These are phyloP conservation scores for Trichoderma atroviride DNA, from an alignment of 2,329 filamentous ascomycete genomes.

Conservation along the genomic window DNA sequence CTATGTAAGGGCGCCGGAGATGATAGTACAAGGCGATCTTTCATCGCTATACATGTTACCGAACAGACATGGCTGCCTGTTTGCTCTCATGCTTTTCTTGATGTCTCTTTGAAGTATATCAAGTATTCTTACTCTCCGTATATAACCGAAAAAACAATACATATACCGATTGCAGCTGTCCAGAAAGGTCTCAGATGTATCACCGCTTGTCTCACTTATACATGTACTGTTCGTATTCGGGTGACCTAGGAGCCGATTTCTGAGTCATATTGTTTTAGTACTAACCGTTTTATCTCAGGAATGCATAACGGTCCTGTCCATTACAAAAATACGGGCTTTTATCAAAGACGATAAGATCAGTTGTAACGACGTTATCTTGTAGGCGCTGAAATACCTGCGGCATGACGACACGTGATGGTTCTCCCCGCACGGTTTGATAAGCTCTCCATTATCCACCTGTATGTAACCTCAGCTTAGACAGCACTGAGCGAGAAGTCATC, in stretches of 20 bases:
- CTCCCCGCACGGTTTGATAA: slow-evolving; percentile 21
- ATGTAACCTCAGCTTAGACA: not conserved
- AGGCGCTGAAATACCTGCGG: not conserved
- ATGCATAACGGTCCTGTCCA: not conserved
- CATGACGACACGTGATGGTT: slow-evolving; percentile 22
- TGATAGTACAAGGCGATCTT: not conserved
- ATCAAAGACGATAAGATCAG: not conserved
- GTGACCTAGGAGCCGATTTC: not conserved
- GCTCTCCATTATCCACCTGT: not conserved
- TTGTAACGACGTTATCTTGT: not conserved
- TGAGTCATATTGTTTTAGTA: not conserved
- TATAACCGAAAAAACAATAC: not conserved
- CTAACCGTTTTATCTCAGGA: not conserved
- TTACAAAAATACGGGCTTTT: not conserved
- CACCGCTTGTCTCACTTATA: not conserved
- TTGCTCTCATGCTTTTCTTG: not conserved
- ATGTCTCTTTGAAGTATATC: not conserved
- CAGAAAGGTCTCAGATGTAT: not conserved
- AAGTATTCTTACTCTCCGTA: not conserved
- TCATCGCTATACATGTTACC: not conserved
- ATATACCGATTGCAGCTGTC: not conserved
- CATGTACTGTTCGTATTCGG: not conserved
- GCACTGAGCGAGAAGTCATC: not conserved
- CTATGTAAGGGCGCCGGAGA: slow-evolving; percentile 27
- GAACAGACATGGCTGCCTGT: not conserved